Evolutionary conservation across 2,329 filamentous ascomycete species (phyloP), one percentile per base, ranked within the genome.

Genomic region (Botrytis tulipae): DNA sequence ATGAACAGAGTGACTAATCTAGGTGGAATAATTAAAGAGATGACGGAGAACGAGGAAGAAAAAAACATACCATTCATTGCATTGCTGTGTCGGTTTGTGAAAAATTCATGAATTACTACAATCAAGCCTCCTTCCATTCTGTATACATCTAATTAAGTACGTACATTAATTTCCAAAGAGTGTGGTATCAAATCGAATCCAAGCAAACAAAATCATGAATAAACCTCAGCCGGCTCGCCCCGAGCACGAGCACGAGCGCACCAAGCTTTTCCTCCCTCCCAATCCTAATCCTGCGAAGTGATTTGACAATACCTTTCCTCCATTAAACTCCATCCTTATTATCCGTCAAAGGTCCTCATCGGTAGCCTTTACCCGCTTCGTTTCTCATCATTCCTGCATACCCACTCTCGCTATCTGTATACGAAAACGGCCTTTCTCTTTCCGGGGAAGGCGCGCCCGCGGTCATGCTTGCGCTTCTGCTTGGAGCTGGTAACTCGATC

Each of bases 401-500:
- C n/a, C 72, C 72, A 37, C 51, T 62, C 57, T 73, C 72, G 32
- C 72, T 73, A 18, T 73, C 66, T 3, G 72, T 71, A 44, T 71
- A 73, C 1, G 72, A 73, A 37, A 73, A 73, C 0, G 72, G 72
- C 9, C 72, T 32, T 51, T 70, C 72, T 59, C 35, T 37, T 18
- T 42, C 29, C 14, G 66, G 72, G 12, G 57, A 70, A 70, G 61
- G 70, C 32, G 61, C 61, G 20, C 70, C 70, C 4, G 61, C 63
- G 1, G 37, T 72, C 70, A 68, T 72, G 22, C 70, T 72, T 4
- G 61, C 61, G 46, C 40, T 68, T 37, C 70, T 67, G 29, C 70
- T 72, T 40, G 71, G 71, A 6, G 68, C 71, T 8, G 71, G 71
- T 12, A 72, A 6, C 29, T 72, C 71, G 22, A 69, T 48, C 3